Conservation (phyloP, 495 filamentous ascomycete genomes). For the Aspergillus indologenus region DNA sequence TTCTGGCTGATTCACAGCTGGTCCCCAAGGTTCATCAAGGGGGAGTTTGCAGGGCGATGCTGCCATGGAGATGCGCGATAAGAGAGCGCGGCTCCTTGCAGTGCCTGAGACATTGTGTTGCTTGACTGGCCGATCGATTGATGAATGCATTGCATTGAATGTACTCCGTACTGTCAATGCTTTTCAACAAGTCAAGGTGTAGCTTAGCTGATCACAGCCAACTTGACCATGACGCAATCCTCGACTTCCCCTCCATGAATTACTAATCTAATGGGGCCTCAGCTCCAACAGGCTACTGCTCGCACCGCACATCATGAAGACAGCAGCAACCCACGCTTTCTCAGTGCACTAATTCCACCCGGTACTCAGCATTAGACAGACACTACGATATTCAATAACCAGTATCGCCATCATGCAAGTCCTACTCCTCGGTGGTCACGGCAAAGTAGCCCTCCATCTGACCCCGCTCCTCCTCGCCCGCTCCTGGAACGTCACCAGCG, state of each 20-base stretch:
- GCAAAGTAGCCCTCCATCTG: conserved; percentile 72
- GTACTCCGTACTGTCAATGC: neutral
- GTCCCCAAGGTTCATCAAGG: neutral
- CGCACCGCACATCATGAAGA: neutral
- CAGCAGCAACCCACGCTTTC: neutral
- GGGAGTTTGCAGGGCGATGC: neutral
- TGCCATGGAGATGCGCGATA: conserved; percentile 1
- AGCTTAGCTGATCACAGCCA: no score
- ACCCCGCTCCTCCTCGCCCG: conserved; percentile 71
- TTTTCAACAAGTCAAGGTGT: neutral
- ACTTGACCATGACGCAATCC: neutral
- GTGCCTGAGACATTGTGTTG: neutral
- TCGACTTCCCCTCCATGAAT: neutral
- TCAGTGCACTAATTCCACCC: neutral
- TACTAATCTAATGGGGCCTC: neutral
- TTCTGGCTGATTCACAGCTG: neutral
- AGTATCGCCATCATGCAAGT: conserved; percentile 45
- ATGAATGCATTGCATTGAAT: neutral
- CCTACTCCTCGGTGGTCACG: conserved; percentile 77
- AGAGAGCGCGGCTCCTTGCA: neutral
- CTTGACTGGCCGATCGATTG: neutral
- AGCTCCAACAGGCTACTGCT: no score
- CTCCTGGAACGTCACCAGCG: conserved; percentile 71
- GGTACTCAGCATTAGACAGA: neutral
- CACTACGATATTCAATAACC: neutral